Evolutionary conservation across 306 rosid species (phyloP).

Genomic region (Malus asiatica): DNA sequence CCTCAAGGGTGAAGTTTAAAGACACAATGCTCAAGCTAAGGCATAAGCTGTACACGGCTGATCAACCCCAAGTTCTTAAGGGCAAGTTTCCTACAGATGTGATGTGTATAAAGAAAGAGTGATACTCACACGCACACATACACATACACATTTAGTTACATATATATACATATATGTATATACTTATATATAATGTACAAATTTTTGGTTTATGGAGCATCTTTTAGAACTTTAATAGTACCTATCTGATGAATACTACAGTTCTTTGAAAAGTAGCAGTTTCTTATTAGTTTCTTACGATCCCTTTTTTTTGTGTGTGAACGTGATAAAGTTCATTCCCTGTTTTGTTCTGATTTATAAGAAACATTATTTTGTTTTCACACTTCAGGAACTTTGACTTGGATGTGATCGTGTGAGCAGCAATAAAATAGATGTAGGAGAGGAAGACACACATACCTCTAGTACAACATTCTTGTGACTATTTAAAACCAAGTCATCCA

Average conservation of each 20-base stretch:
- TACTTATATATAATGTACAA: too few relatives aligned
- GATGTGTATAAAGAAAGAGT: background rate
- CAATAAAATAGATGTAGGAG: background rate
- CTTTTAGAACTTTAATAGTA: background rate
- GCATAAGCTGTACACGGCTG: background rate
- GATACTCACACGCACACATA: background rate
- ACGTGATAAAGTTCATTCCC: background rate
- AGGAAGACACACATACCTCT: conserved; percentile 54
- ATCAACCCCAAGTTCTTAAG: background rate
- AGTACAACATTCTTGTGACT: conserved; percentile 63
- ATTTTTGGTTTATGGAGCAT: background rate
- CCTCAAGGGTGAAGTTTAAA: background rate
- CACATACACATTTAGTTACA: too few relatives aligned
- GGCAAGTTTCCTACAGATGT: background rate
- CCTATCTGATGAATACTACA: background rate
- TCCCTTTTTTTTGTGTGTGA: background rate
- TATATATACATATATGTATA: background rate
- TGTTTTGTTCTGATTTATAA: background rate
- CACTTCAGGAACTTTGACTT: background rate
- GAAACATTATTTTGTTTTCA: background rate
- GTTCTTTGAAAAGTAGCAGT: background rate
- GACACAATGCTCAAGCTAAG: background rate
- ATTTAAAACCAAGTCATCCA: conserved; percentile 58
- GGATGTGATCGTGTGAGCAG: background rate
- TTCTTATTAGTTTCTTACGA: background rate